Evolutionary conservation across 2,329 filamentous ascomycete genomes (phyloP), one percentile per base, ranked within the genome.

Genomic region (Metarhizium humberi): DNA sequence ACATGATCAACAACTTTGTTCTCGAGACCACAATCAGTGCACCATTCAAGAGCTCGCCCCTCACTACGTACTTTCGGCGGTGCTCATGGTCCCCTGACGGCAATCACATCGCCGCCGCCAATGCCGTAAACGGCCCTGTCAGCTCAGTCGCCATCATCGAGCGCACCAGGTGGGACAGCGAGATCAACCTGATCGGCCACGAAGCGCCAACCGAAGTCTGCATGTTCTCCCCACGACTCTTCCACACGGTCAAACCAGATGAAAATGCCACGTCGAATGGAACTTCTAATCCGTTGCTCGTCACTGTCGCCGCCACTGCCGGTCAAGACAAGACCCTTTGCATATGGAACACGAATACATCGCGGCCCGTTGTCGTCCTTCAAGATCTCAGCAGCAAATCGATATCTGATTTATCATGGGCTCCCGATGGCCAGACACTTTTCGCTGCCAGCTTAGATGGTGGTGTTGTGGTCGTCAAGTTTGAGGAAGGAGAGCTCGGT

Each of bases 21-120:
- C 82, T 96, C 53, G 94, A 97, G 69, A 86, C 87, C n/a, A 96
- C 90, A 2, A 96, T 99, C 61, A 85, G 82, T 54, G 78, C 84
- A 1, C 94, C 94, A 0, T 99, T 99, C 64, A 83, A 86, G 65
- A 91, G 90, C 60, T 96, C 92, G 1, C 94, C 94, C 4, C 78
- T 99, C 8, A 99, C 94, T 0, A 97, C 94, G 1, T 99, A 99
- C 70, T 99, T 99, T 68, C 84, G 94, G 58, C 80, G 94, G 60
- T 97, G 92, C 69, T 97, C 92, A 1, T 99, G 94, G 94, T 96
- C 91, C 2, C 95, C 94, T 0, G 94, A 99, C 69, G 94, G 94
- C 7, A 92, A 92, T 64, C 92, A 97, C 64, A 97, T 99, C 58
- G 94, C 94, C 3, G 94, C 94, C 4, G 90, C 94, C 6, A 99